Base-by-base conservation (phyloP, 2,329 filamentous ascomycete genomes). In the Chrysoporthe puriensis region DNA sequence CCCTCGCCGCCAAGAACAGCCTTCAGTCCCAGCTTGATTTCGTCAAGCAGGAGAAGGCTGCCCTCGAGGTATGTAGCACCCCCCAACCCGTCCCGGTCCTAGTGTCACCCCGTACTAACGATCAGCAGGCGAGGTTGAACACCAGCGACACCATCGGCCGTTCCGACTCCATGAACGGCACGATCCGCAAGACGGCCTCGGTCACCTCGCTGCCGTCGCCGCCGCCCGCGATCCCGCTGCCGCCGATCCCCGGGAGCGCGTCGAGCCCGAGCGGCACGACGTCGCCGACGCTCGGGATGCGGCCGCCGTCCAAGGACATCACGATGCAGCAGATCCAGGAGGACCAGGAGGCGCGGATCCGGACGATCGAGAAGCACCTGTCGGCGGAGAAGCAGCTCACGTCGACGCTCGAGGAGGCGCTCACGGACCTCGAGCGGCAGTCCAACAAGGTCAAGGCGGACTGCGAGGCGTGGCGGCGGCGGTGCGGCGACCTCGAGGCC, bases 321-420 rank as follows among this genome's bases (percentile, higher is more conserved):
- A 83, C 82, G 63, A 86, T 90, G 68, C 88, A 90, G 62, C 94
- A 97, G 74, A 86, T 97, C 72, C 88, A 95, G 69, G 95, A 98
- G 75, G 96, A 99, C 74, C 94, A 97, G 78, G 96, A 99, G 77
- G 92, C 93, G 56, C 94, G 94, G 71, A 96, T 99, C 76, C 90
- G 92, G 69, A 96, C 93, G 7, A 97, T 99, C 71, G 95, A 99
- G 84, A 98, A 97, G 83, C 94, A 98, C 76, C 86, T 99, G 34
- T 91, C 92, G 72, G 96, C 96, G 3, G 96, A 99, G 84, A 97
- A 97, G 77, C 95, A 98, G 78, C 89, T 99, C 68, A 99, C 95
- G 0, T 91, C 93, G 60, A 98, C 95, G 2, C 86, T 99, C 50
- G 96, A 99, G 79, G 95, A 98, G 80, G 96, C 96, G 7, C 88